Percentiles rank a stretch among this genome's conserved stretches.
Conservation (phyloP, 164 flowering plant species). For the Magnolia officinalis region DNA sequence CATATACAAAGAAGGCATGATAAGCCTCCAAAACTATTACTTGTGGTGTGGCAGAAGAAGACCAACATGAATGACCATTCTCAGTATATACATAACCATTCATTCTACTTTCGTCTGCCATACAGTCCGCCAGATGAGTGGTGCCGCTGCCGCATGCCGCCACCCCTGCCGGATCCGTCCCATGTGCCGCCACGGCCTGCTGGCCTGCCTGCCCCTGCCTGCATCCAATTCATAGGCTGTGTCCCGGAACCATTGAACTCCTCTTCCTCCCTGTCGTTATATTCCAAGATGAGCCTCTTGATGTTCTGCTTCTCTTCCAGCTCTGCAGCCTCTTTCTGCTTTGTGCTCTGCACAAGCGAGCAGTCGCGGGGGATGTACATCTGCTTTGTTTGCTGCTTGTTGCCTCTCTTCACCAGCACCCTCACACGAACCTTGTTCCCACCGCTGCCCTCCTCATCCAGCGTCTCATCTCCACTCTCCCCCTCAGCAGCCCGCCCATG, state of each 20-base stretch:
- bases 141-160: constrained; percentile 55
- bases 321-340: constrained; percentile 95
- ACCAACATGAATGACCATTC: neutral
- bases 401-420: constrained; percentile 91
- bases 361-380: constrained; percentile 84
- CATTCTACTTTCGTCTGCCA: constrained; percentile 47
- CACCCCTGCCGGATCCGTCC: constrained; percentile 55
- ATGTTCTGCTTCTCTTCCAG: constrained; percentile 94
- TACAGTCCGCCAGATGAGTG: constrained; percentile 51
- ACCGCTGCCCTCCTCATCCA: constrained; percentile 70
- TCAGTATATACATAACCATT: neutral
- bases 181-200: constrained; percentile 52
- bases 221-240: constrained; percentile 52
- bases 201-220: constrained; percentile 45
- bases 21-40: too few species aligned
- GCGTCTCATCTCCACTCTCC: constrained; percentile 84
- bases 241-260: constrained; percentile 56
- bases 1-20: too few species aligned
- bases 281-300: constrained; percentile 84
- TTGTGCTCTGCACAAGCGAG: constrained; percentile 83
- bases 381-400: constrained; percentile 86
- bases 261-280: constrained; percentile 93
- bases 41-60: too few species aligned
- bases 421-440: constrained; percentile 63
- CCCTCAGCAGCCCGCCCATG: constrained; percentile 65